phyloP scores from a whole-genome alignment of 371 early-diverging fungal genomes.

The Haplosporangium sp. region DNA sequence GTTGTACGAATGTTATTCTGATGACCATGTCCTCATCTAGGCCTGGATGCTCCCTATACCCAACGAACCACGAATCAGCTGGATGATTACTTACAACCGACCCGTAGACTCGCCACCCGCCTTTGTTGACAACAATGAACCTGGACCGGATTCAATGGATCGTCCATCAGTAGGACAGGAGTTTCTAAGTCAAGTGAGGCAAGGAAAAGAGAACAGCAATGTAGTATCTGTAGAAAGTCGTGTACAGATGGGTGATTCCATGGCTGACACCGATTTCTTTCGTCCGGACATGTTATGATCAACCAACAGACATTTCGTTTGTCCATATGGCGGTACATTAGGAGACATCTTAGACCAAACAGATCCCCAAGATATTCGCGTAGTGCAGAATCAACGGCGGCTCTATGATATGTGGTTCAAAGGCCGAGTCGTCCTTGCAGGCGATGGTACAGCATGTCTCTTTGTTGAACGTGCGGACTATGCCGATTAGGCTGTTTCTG shows the following conservation, averaged over 20 bases:
- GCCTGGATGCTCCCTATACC: conserved; percentile 18
- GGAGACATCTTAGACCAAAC: conserved; percentile 11
- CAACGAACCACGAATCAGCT: conserved; percentile 8
- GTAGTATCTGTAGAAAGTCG: not conserved
- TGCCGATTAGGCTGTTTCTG: too few species aligned
- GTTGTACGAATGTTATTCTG: too few species aligned
- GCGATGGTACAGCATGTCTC: conserved; percentile 8
- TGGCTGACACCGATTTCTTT: not conserved
- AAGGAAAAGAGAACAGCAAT: conserved; percentile 1
- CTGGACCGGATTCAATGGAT: conserved; percentile 18
- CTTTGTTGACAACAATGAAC: not conserved
- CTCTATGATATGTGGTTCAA: conserved; percentile 22
- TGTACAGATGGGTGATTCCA: not conserved
- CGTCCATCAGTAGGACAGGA: conserved; percentile 6
- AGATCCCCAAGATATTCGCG: conserved; percentile 3
- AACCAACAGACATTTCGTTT: conserved; percentile 4
- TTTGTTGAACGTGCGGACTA: not conserved
- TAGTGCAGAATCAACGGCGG: conserved; percentile 9
- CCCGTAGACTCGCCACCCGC: not conserved
- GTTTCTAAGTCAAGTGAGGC: conserved; percentile 16
- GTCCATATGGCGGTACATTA: conserved; percentile 9
- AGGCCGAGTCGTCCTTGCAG: conserved; percentile 24
- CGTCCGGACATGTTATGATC: not conserved
- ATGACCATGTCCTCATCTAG: not conserved
- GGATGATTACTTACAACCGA: conserved; percentile 18